These are phyloP conservation scores for Boletus subcaerulescens DNA, from an alignment of 768 basidiomycete species.

Conservation along the genomic window DNA sequence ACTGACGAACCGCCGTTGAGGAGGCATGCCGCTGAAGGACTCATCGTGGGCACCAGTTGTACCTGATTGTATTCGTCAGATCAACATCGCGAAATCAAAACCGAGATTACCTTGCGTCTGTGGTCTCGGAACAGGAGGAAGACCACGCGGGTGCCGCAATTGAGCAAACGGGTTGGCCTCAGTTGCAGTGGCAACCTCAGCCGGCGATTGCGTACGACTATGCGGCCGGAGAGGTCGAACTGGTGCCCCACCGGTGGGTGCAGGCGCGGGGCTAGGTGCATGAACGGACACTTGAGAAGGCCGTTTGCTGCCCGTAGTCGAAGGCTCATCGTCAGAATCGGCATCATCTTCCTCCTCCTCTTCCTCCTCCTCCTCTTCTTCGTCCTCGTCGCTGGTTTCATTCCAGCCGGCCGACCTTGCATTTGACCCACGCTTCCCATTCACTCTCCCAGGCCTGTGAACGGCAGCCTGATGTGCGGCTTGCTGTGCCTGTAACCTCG, in stretches of 20 bases:
- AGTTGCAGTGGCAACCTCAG: constrained; percentile 28
- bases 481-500: constrained; percentile 80
- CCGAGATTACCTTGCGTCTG: constrained; percentile 42
- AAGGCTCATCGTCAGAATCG: constrained; percentile 56
- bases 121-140: constrained; percentile 61
- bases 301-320: constrained; percentile 32
- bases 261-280: constrained; percentile 18
- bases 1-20: constrained; percentile 47
- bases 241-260: constrained; percentile 17
- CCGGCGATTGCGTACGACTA: constrained; percentile 31
- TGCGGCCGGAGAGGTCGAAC: constrained; percentile 29
- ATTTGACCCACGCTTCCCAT: constrained; percentile 40
- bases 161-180: constrained; percentile 43
- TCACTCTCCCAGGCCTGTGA: constrained; percentile 66
- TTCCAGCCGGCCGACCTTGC: constrained; percentile 46
- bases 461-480: constrained; percentile 77
- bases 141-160: constrained; percentile 54
- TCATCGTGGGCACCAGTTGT: constrained; percentile 45
- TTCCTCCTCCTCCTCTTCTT: constrained; percentile 79
- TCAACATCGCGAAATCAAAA: background rate
- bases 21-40: constrained; percentile 32
- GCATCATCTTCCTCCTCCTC: constrained; percentile 67
- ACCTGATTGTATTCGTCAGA: constrained; percentile 14
- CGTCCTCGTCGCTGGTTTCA: constrained; percentile 77
- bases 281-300: constrained; percentile 24